phyloP scores from a whole-genome alignment of 768 basidiomycete genomes.

The Auricularia sp. region DNA sequence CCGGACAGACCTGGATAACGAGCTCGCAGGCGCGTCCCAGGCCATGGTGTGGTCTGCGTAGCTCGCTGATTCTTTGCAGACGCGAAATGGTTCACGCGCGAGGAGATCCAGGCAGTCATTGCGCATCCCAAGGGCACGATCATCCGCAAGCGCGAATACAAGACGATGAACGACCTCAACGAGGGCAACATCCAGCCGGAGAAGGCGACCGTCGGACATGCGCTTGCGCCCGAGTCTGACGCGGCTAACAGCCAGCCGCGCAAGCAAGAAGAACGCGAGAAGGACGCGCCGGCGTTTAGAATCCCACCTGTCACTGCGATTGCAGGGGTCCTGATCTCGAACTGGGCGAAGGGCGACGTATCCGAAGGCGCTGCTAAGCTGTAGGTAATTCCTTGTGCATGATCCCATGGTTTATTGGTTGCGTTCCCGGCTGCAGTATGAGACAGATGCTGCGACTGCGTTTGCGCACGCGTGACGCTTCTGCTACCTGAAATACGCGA shows the following conservation, averaged over 20 bases:
- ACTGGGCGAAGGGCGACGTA: conserved; percentile 46
- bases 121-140: conserved; percentile 42
- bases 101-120: conserved; percentile 58
- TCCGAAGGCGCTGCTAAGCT: conserved; percentile 6
- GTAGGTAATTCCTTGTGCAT: neutral
- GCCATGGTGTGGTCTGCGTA: neutral
- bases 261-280: conserved; percentile 14
- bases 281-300: conserved; percentile 47
- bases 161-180: conserved; percentile 32
- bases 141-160: conserved; percentile 40
- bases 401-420: too few species aligned
- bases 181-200: conserved; percentile 14
- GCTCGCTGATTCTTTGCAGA: conserved; percentile 35
- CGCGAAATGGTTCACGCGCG: conserved; percentile 79
- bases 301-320: conserved; percentile 72
- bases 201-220: conserved; percentile 15
- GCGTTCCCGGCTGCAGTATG: too few species aligned
- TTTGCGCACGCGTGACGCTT: too few species aligned
- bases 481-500: too few species aligned
- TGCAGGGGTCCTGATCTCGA: conserved; percentile 73
- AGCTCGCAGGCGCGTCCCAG: conserved; percentile 64
- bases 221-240: conserved; percentile 21
- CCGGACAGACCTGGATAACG: conserved; percentile 83
- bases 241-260: conserved; percentile 10
- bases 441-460: too few species aligned